Conservation (phyloP, 192 early-diverging fungal genomes). For the Allomyces arbusculus region DNA sequence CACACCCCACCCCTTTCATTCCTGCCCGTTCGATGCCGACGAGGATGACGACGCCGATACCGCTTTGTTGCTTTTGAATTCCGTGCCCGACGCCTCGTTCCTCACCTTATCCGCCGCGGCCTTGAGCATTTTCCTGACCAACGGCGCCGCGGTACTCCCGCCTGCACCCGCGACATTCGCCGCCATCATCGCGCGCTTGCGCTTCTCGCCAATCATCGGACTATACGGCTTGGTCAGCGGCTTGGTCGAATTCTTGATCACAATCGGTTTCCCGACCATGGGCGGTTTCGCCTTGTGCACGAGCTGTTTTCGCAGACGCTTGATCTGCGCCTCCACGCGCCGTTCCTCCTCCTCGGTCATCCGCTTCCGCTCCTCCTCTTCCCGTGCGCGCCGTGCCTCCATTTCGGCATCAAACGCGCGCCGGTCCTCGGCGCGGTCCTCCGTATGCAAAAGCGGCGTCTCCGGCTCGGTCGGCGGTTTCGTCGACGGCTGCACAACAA, state of each 20-base stretch:
- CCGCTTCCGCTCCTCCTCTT: constrained; percentile 28
- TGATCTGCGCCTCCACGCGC: constrained; percentile 31
- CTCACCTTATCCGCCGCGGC: not conserved
- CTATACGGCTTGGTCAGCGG: constrained; percentile 26
- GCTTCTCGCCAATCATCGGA: constrained; percentile 15
- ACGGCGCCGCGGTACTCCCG: too few relatives aligned
- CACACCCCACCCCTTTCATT: too few relatives aligned
- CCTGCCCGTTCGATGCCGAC: too few relatives aligned
- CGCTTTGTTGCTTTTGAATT: too few relatives aligned
- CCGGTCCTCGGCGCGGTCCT: constrained; percentile 43
- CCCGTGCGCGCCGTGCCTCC: constrained; percentile 24
- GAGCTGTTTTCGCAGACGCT: constrained; percentile 23
- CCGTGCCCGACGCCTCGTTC: too few relatives aligned
- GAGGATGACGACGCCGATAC: too few relatives aligned
- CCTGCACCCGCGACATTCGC: too few relatives aligned
- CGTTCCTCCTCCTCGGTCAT: constrained; percentile 23
- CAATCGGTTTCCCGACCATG: constrained; percentile 22
- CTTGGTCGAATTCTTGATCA: constrained; percentile 28
- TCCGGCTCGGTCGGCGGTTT: constrained; percentile 19
- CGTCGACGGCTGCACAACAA: too few relatives aligned
- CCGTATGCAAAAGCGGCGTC: constrained; percentile 21
- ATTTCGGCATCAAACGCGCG: constrained; percentile 34
- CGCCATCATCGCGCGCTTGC: constrained; percentile 11
- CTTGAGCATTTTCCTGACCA: not conserved
- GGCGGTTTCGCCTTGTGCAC: constrained; percentile 44